phyloP scores from a whole-genome alignment of 1,284 basidiomycete species.

The Trichosporon asahii region DNA sequence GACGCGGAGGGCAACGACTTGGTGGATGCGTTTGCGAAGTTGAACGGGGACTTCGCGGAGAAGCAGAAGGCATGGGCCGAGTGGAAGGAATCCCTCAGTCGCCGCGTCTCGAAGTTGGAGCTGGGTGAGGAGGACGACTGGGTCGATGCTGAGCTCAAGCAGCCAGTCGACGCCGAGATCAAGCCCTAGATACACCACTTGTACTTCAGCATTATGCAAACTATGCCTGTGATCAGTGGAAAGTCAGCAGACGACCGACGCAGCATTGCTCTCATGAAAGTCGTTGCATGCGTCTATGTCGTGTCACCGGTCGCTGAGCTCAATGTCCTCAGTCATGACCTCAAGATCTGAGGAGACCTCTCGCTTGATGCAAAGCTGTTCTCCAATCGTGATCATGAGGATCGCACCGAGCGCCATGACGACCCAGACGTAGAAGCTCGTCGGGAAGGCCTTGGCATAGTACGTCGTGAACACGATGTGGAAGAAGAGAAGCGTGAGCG shows the following conservation, averaged over 20 bases:
- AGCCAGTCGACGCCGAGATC: neutral
- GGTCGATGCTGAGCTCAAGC: neutral
- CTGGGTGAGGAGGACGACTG: neutral
- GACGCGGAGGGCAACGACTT: neutral
- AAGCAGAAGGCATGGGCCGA: neutral
- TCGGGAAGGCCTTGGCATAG: constrained; percentile 81
- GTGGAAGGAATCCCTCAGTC: neutral
- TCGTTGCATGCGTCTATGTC: constrained; percentile 3
- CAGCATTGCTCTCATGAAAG: neutral
- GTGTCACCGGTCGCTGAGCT: constrained; percentile 29
- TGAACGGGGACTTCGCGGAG: neutral
- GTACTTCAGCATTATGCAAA: neutral
- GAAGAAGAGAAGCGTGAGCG: constrained; percentile 80
- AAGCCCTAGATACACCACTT: neutral
- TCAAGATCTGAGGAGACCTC: constrained; percentile 86
- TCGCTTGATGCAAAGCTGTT: constrained; percentile 85
- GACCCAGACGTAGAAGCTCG: constrained; percentile 84
- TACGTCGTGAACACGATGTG: constrained; percentile 89
- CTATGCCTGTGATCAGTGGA: neutral
- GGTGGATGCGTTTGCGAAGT: neutral
- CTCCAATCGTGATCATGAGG: constrained; percentile 73
- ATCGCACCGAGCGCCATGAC: constrained; percentile 69
- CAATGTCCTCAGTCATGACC: constrained; percentile 45
- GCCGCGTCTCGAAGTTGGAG: neutral
- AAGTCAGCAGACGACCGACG: neutral